Percentiles rank a stretch among this genome's conserved stretches.
Conservation (phyloP, 2,329 filamentous ascomycete genomes). For the Thielaviopsis punctulata region DNA sequence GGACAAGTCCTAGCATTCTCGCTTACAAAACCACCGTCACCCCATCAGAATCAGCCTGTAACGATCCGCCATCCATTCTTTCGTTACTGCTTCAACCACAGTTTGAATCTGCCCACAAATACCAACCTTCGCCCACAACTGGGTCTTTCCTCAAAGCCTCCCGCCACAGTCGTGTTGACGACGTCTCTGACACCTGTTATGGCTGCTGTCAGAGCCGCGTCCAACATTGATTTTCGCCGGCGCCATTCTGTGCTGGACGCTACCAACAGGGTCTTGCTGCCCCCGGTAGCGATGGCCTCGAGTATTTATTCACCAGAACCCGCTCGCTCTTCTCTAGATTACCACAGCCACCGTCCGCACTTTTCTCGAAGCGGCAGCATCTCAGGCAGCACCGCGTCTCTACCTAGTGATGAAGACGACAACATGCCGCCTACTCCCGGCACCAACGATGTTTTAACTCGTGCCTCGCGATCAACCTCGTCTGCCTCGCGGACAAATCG, state of each 20-base stretch:
- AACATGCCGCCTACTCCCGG: conserved; percentile 22
- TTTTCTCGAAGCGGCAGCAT: conserved; percentile 10
- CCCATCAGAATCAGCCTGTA: neutral
- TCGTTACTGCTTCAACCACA: neutral
- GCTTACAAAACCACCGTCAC: neutral
- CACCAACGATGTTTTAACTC: conserved; percentile 24
- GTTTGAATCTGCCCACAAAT: neutral
- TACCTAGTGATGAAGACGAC: conserved; percentile 15
- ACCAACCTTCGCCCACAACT: neutral
- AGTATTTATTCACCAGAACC: conserved; percentile 9
- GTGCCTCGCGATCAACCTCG: conserved; percentile 35
- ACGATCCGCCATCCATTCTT: neutral
- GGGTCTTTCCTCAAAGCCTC: neutral
- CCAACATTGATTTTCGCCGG: conserved; percentile 7
- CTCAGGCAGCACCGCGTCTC: conserved; percentile 10
- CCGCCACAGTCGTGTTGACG: neutral
- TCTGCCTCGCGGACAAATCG: conserved; percentile 38
- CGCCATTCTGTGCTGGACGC: conserved; percentile 10
- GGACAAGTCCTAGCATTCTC: neutral
- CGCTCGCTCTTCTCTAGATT: conserved; percentile 4
- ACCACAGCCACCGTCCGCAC: conserved; percentile 5
- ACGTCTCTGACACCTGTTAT: conserved; percentile 6
- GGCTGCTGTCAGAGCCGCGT: conserved; percentile 6
- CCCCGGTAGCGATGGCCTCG: conserved; percentile 12
- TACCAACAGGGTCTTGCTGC: conserved; percentile 2